Evolutionary conservation across 208 protist genomes (phyloP).

Genomic region (Leptomonas pyrrhocoris): DNA sequence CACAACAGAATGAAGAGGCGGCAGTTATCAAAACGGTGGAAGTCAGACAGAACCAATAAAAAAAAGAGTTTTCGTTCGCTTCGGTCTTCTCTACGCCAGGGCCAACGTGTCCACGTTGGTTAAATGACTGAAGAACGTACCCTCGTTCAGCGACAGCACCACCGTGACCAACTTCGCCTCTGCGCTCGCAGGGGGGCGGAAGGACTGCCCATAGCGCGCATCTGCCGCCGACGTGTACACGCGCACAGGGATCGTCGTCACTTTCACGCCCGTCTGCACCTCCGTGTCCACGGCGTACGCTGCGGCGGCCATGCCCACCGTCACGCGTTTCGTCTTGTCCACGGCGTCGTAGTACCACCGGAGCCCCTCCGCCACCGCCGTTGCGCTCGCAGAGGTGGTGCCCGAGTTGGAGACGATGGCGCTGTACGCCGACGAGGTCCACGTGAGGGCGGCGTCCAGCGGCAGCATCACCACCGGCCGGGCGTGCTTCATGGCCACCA

Average conservation of each 20-base stretch:
- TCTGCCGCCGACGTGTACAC: slow-evolving; percentile 28
- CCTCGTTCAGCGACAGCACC: slow-evolving; percentile 30
- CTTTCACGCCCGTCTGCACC: slow-evolving; percentile 8
- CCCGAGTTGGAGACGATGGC: slow-evolving; percentile 28
- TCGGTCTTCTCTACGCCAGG: slow-evolving; percentile 3
- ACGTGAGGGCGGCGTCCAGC: slow-evolving; percentile 46
- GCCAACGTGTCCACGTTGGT: slow-evolving; percentile 25
- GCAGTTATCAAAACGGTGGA: no score
- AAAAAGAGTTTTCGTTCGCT: neutral
- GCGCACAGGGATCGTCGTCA: slow-evolving; percentile 35
- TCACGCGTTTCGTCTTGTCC: slow-evolving; percentile 23
- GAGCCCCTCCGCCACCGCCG: slow-evolving; percentile 18
- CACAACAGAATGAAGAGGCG: no score
- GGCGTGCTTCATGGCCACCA: slow-evolving; percentile 43
- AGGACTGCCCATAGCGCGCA: slow-evolving; percentile 21
- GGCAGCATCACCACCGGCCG: slow-evolving; percentile 59
- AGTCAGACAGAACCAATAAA: neutral
- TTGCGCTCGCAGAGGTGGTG: slow-evolving; percentile 22
- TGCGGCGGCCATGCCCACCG: slow-evolving; percentile 30
- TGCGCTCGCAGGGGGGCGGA: slow-evolving; percentile 24
- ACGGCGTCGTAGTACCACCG: slow-evolving; percentile 43
- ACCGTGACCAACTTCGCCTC: slow-evolving; percentile 36
- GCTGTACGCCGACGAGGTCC: slow-evolving; percentile 38
- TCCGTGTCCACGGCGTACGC: slow-evolving; percentile 28
- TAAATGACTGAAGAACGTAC: slow-evolving; percentile 50